Conservation (phyloP, 768 basidiomycete genomes). For the Phlebiopsis flavidoalba region DNA sequence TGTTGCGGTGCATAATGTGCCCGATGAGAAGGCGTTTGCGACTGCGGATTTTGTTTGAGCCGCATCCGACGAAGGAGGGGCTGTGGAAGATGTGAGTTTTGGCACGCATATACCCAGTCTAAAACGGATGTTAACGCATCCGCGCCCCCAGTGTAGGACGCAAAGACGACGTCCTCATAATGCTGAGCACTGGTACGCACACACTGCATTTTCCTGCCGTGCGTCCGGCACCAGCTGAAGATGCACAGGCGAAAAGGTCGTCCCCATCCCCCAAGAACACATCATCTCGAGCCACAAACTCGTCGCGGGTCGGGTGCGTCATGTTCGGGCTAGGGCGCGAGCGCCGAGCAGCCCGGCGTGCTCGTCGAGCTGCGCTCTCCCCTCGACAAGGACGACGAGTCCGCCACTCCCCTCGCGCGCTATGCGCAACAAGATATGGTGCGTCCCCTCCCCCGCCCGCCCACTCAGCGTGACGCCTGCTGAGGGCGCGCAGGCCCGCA, state of each 20-base stretch:
- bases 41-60: slow-evolving; percentile 11
- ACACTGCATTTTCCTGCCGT: neutral
- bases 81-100: slow-evolving; percentile 13
- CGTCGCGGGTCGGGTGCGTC: slow-evolving; percentile 6
- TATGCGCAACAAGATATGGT: slow-evolving; percentile 14
- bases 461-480: neutral
- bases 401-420: neutral
- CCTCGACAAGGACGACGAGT: slow-evolving; percentile 4
- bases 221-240: slow-evolving; percentile 15
- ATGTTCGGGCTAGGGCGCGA: slow-evolving; percentile 17
- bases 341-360: slow-evolving; percentile 11
- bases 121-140: neutral
- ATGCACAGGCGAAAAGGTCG: slow-evolving; percentile 11
- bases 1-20: slow-evolving; percentile 10
- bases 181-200: slow-evolving; percentile 16
- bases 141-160: slow-evolving; percentile 23
- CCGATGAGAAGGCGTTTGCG: slow-evolving; percentile 8
- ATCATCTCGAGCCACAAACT: neutral
- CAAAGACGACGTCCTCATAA: slow-evolving; percentile 40
- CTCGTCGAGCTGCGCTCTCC: slow-evolving; percentile 8
- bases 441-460: neutral
- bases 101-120: neutral
- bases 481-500: slow-evolving; percentile 14
- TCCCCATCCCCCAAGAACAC: slow-evolving; percentile 9
- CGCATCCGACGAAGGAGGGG: slow-evolving; percentile 12